Evolutionary conservation across 2,329 filamentous ascomycete species (phyloP), one percentile per base, ranked within the genome.

Genomic region (Allantophomopsis cytisporea): DNA sequence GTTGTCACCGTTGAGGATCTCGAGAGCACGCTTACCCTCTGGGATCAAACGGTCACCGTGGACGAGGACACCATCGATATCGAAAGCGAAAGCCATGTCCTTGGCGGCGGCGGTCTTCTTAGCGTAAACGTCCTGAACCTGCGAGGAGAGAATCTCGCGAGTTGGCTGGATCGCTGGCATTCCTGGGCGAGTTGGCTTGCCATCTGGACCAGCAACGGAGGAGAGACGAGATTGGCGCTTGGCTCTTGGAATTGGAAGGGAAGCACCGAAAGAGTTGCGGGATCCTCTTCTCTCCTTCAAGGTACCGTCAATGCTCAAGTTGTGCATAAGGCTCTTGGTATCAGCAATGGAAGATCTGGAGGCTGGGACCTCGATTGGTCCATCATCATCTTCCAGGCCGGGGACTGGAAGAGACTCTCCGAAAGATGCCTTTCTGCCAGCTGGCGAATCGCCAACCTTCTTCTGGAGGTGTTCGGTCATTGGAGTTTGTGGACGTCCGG

Each of bases 1-100:
- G 60, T 83, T 83, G 60, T 83, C 77, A 36, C 79, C 80, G 58
- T 83, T 83, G 38, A 83, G 65, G 57, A 83, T 82, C 56, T 80
- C 73, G 31, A 83, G 70, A 12, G 72, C 74, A 42, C 73, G 68
- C 52, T 71, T 65, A 44, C 76, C 79, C 60, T 83, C 71, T 33
- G 76, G 76, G 45, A 84, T 83, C 42, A 81, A 61, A 42, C 78
- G 67, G 60, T 80, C 78, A 52, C 79, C 79, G 59, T 83, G 80
- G 41, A 83, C 80, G 17, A 85, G 66, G 42, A 86, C 80, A 64
- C 80, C 81, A 51, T 86, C 76, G 45, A 80, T 79, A 57, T 87
- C 83, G 47, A 87, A 88, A 51, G 79, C 82, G 47, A 87, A 87
- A 6, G 79, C 78, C 79, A 86, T 84, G 63, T 85, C 78, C 69